Base-by-base conservation (phyloP, 139 green algal genomes). In the Klebsormidium nitens region DNA sequence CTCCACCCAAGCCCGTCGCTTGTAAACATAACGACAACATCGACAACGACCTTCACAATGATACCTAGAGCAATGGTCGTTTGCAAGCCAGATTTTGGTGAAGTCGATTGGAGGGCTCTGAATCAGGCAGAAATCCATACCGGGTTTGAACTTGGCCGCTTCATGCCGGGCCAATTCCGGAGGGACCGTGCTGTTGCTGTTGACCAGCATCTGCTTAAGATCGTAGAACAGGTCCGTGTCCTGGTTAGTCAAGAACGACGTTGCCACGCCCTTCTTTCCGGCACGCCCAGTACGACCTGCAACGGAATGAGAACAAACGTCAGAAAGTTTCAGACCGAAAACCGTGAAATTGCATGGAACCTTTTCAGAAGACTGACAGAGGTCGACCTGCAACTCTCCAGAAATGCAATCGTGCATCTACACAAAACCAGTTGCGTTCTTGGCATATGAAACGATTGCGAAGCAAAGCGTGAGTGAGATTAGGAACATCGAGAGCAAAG, bases 211-310 rank as follows among this genome's bases (percentile, higher is more conserved):
- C 70, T 79, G 72, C 55, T 79, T 79, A 36, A 99, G 84, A 75
- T 99, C 94, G 76, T 93, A 99, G 73, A 96, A 97, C 3, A 98
- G 75, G 38, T 92, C 84, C 8, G 81, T 74, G 78, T 91, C 84
- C 1, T 75, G 72, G 1, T 82, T 28, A 0, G 92, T 97, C 19
- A 98, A 67, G 74, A 98, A 95, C 2, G 92, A 95, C 61, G 95
- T 74, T 19, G 93, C 93, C 0, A 76, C 68, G 0, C 81, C 81
- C n/a, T 78, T 77, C 66, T 84, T 85, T 8, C 95, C 95, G 77
- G 81, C 79, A 68, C 79, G 75, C 2, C 79, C 79, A 31, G 79
- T 85, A 28, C 79, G 79, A 26, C 79, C 70, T 77, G 70, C 11
- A 6, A n/a, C 14, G 26, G 19, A n/a, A 63, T 63, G 31, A 14